These are phyloP conservation scores for Lanzia echinophila DNA, from an alignment of 2,329 filamentous ascomycete species.

Conservation along the genomic window DNA sequence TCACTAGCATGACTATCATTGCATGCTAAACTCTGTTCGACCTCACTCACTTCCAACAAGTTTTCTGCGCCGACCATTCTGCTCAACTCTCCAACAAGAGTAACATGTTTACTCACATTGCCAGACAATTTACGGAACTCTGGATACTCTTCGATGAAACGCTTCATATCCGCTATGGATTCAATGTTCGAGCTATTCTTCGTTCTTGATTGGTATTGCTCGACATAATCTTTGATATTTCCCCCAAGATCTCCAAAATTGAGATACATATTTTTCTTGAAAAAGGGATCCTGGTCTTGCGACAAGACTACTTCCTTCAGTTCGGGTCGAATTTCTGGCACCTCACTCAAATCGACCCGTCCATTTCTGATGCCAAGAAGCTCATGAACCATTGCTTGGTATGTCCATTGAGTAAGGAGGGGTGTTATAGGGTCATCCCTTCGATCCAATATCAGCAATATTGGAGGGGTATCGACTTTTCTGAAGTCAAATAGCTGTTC, in stretches of 20 bases:
- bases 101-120: conserved; percentile 98
- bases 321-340: conserved; percentile 79
- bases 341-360: conserved; percentile 78
- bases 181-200: conserved; percentile 94
- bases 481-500: conserved; percentile 95
- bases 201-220: conserved; percentile 97
- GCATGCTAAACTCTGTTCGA: conserved; percentile 94
- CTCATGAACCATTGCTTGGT: conserved; percentile 99
- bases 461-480: conserved; percentile 88
- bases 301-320: conserved; percentile 91
- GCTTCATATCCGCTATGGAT: conserved; percentile 97
- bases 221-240: conserved; percentile 97
- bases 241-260: conserved; percentile 95
- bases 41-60: conserved; percentile 90
- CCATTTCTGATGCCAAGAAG: conserved; percentile 90
- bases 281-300: conserved; percentile 96
- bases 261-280: conserved; percentile 98
- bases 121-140: conserved; percentile 96
- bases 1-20: conserved; percentile 91
- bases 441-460: conserved; percentile 83
- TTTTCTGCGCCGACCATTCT: conserved; percentile 78
- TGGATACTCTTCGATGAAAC: conserved; percentile 97
- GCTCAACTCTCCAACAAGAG: conserved; percentile 87
- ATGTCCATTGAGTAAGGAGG: conserved; percentile 94
- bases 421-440: conserved; percentile 94